A percentile compares a stretch with the other conserved stretches of the same genome.
phyloP scores from a whole-genome alignment of 2,329 filamentous ascomycete genomes.

The Ophiocordyceps robertsii region DNA sequence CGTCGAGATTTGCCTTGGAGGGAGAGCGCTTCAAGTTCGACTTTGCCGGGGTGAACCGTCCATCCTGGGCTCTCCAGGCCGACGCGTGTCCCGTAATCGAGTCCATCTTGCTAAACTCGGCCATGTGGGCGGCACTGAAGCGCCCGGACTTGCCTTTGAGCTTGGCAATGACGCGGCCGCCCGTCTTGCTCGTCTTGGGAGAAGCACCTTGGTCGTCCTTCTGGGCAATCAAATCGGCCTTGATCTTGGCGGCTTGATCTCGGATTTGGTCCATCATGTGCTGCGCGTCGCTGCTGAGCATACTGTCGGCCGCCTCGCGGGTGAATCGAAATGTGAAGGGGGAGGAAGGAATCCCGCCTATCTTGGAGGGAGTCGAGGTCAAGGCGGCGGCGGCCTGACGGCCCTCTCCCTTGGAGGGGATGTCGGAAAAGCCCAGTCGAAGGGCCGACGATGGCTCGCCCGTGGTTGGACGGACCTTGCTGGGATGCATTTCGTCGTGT shows the following conservation, averaged over 20 bases:
- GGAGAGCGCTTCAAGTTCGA: constrained; percentile 24
- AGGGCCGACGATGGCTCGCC: constrained; percentile 68
- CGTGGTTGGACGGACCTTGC: constrained; percentile 63
- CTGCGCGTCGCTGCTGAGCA: constrained; percentile 48
- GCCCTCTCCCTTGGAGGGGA: constrained; percentile 37
- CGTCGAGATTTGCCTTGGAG: constrained; percentile 30
- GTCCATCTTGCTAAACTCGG: constrained; percentile 94
- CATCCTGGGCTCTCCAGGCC: constrained; percentile 50
- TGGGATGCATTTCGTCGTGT: constrained; percentile 81
- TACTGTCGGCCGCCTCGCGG: constrained; percentile 31
- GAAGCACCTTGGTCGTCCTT: constrained; percentile 36
- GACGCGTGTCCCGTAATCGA: constrained; percentile 83
- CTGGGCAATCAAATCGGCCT: constrained; percentile 51
- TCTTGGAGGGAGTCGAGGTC: constrained; percentile 53
- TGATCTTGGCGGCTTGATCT: constrained; percentile 58
- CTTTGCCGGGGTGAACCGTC: constrained; percentile 34
- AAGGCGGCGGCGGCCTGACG: constrained; percentile 18
- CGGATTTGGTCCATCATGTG: constrained; percentile 54
- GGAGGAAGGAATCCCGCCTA: constrained; percentile 34
- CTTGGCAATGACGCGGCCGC: constrained; percentile 59
- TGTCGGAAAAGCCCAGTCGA: constrained; percentile 68
- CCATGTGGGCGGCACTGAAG: constrained; percentile 76
- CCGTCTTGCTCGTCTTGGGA: constrained; percentile 28
- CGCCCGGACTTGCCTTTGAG: constrained; percentile 66
- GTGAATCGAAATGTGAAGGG: constrained; percentile 60